Conservation (phyloP, 2,329 filamentous ascomycete genomes). For the Fusarium xylarioides region DNA sequence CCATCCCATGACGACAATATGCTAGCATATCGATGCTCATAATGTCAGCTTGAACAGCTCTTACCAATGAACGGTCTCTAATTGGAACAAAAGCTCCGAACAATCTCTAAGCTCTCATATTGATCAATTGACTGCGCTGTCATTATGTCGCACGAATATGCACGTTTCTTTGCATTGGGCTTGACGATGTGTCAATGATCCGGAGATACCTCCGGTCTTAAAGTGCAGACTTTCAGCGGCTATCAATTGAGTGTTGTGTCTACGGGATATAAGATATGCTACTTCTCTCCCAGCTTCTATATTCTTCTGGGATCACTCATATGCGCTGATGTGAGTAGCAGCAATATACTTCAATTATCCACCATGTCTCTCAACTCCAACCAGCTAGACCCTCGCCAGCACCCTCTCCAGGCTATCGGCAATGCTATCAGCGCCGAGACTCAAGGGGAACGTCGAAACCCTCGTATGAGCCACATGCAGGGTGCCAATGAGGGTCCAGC, state of each 20-base stretch:
- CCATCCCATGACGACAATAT: background rate
- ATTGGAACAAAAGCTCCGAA: background rate
- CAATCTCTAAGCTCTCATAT: no score
- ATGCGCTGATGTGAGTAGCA: background rate
- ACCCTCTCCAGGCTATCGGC: background rate
- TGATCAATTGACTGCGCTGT: background rate
- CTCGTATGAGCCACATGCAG: background rate
- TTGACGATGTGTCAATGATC: background rate
- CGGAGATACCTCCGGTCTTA: background rate
- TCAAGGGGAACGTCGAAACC: background rate
- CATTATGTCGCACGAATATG: background rate
- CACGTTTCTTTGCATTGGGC: background rate
- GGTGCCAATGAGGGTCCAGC: background rate
- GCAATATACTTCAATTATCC: background rate
- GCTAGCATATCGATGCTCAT: background rate
- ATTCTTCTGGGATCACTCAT: background rate
- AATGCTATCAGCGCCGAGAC: background rate
- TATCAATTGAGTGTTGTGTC: no score
- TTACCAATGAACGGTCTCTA: background rate
- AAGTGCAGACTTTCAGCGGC: no score
- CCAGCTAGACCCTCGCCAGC: conserved; percentile 1
- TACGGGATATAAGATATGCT: background rate
- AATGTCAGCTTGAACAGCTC: background rate
- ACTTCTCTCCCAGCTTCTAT: no score
- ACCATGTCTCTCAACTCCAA: conserved; percentile 14